Percentiles rank a stretch among this genome's conserved stretches.
These are phyloP conservation scores for Pyronema omphalodes DNA, from an alignment of 495 filamentous ascomycete genomes.

Conservation along the genomic window DNA sequence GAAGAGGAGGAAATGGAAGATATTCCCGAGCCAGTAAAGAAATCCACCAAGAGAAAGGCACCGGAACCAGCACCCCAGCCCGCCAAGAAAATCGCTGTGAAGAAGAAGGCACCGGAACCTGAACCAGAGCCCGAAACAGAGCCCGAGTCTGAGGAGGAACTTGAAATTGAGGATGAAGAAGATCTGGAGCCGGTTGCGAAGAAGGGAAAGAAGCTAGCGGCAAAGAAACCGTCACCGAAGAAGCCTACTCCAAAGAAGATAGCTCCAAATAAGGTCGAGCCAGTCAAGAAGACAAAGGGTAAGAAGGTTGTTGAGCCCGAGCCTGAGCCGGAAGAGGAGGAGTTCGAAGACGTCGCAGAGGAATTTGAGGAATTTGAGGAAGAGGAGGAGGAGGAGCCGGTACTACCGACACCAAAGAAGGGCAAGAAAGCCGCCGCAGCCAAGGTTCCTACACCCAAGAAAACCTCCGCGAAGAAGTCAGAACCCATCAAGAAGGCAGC, in stretches of 20 bases:
- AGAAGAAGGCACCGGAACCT: conserved; percentile 1
- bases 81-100: background rate
- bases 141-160: background rate
- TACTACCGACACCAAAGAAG: background rate
- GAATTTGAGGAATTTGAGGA: conserved; percentile 5
- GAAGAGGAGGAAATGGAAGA: background rate
- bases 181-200: background rate
- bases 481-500: background rate
- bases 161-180: background rate
- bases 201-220: background rate
- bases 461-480: background rate
- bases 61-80: background rate
- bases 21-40: no score
- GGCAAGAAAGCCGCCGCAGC: background rate
- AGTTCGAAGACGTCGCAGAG: conserved; percentile 1
- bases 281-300: conserved; percentile 12
- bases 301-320: conserved; percentile 6
- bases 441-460: background rate
- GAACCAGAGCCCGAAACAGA: background rate
- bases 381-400: conserved; percentile 3
- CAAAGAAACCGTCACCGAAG: background rate
- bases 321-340: conserved; percentile 12
- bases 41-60: background rate
- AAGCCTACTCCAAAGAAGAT: conserved; percentile 4
- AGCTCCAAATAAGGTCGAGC: background rate